A percentile compares a stretch with the other conserved stretches of the same genome.
Conservation (phyloP, 257 asterid species). For the Osmanthus fragrans region DNA sequence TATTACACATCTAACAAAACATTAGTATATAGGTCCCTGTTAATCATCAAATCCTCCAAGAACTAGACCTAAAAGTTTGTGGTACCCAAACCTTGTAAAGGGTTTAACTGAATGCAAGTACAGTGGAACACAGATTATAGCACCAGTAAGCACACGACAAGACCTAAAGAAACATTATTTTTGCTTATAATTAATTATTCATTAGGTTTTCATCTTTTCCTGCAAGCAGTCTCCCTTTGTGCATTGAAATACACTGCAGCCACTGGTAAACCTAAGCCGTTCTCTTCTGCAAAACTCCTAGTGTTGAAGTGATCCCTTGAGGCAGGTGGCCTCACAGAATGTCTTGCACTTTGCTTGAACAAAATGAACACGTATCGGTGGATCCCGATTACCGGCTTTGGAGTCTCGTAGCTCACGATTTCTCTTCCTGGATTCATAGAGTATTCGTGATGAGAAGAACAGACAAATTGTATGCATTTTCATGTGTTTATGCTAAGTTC, state of each 20-base stretch:
- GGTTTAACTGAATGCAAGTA: conserved; percentile 8
- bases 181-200: neutral
- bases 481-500: no score
- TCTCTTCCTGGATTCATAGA: conserved; percentile 57
- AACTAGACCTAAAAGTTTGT: conserved; percentile 18
- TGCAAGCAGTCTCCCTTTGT: conserved; percentile 86
- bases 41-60: conserved; percentile 27
- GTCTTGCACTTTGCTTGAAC: conserved; percentile 69
- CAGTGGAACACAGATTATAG: neutral
- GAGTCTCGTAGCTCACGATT: conserved; percentile 65
- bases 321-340: conserved; percentile 55
- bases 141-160: neutral
- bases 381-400: conserved; percentile 79
- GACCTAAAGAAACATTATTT: neutral
- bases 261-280: conserved; percentile 71
- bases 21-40: conserved; percentile 1
- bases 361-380: conserved; percentile 76
- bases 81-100: conserved; percentile 13
- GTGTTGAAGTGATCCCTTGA: conserved; percentile 74
- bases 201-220: conserved; percentile 55
- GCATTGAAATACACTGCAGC: conserved; percentile 86
- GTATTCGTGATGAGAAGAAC: neutral
- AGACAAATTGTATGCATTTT: no score
- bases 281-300: conserved; percentile 53
- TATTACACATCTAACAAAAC: neutral